These are phyloP conservation scores for Vanrija sp. DNA, from an alignment of 1,284 basidiomycete genomes.

Conservation along the genomic window DNA sequence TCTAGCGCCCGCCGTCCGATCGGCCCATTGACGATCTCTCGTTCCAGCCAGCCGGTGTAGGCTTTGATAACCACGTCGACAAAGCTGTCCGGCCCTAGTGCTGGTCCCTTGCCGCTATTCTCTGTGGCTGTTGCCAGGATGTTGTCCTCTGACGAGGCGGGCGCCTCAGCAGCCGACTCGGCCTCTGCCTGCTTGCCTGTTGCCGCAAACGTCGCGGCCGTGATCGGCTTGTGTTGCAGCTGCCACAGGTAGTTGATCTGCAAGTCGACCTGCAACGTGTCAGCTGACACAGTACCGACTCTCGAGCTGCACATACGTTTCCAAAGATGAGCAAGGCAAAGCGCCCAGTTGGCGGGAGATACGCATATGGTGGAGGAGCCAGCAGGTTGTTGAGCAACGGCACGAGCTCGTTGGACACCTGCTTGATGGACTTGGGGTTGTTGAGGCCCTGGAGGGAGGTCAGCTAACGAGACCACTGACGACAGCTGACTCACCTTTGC, in stretches of 20 bases:
- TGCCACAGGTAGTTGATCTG: conserved; percentile 48
- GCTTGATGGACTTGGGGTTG: conserved; percentile 45
- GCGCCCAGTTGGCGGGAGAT: conserved; percentile 28
- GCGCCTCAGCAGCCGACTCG: background rate
- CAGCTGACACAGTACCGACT: background rate
- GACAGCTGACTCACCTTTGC: conserved; percentile 34
- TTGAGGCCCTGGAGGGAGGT: conserved; percentile 32
- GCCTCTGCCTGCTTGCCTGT: background rate
- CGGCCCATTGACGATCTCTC: conserved; percentile 42
- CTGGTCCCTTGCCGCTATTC: conserved; percentile 32
- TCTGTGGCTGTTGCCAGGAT: conserved; percentile 39
- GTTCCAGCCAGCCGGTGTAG: conserved; percentile 36
- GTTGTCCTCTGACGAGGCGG: background rate
- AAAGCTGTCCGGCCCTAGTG: conserved; percentile 39
- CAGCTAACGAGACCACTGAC: background rate
- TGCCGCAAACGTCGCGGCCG: conserved; percentile 20
- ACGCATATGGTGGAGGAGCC: conserved; percentile 38
- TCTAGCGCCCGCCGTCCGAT: conserved; percentile 24
- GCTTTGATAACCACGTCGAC: conserved; percentile 31
- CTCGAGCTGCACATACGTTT: conserved; percentile 27
- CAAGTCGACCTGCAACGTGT: conserved; percentile 36
- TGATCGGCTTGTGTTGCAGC: conserved; percentile 37
- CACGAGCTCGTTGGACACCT: conserved; percentile 38
- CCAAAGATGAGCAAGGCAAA: conserved; percentile 42
- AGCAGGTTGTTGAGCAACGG: conserved; percentile 32